Base-by-base conservation (phyloP, 192 early-diverging fungal species). In the Gryganskiella cystojenkinii region DNA sequence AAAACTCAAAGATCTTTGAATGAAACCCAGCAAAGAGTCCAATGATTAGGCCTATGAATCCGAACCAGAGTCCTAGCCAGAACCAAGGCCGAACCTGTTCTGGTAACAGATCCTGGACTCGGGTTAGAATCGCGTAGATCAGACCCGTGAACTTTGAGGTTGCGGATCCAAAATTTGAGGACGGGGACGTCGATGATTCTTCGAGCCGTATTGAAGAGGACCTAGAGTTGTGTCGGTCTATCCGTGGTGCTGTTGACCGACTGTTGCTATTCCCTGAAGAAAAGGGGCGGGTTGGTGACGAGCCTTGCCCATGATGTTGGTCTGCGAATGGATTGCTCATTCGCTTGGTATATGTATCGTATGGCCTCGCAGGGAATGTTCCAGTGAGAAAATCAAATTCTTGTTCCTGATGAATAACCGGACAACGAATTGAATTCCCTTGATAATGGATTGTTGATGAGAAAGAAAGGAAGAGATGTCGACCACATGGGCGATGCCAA, bases 1-100 rank as follows among this genome's bases (percentile, higher is more conserved):
- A 33, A 2, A 50, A 43, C 25, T 51, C 56, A 68, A 84, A 81
- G 19, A 86, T 65, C 52, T 83, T 78, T 28, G 71, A 62, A 50
- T 78, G 55, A 49, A 70, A 86, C 7, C 49, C 35, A 15, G 25
- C 52, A 35, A 83, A 40, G 25, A 86, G 28, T 2, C 65, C 51
- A 27, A 80, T 70, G 35, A 83, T 78, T 24, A 71, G n/a, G 14
- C 56, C 71, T 6, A 62, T 67, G 22, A 79, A 62, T 0, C 15
- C 54, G 24, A 82, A 61, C 70, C 71, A 82, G 9, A 66, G 54
- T 7, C 67, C 66, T 2, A 73, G 28, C 66, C 71, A 83, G 7
- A 79, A 68, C 43, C 49, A 75, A 4, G 67, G 64, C 43, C 70
- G 45, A 1, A 55, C 45, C 42, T 47, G 35, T 24, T 55, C 63